Conservation (phyloP, 129 eudicot species). For the Pittosporum tobira region DNA sequence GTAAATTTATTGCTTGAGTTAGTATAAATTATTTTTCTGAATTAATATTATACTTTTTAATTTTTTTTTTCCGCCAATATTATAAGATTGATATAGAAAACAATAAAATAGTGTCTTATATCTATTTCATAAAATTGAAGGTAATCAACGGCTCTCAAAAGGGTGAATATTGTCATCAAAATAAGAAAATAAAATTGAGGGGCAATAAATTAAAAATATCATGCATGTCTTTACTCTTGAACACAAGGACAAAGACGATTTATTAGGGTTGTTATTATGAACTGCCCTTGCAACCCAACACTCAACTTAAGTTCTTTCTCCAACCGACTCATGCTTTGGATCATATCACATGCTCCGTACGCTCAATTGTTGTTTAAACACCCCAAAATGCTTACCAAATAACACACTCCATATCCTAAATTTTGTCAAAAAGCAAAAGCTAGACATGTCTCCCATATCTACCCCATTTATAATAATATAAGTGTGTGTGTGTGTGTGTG, state of each 20-base stretch:
- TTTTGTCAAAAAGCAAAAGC: slow-evolving; percentile 6
- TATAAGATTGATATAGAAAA: too few species aligned
- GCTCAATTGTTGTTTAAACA: background rate
- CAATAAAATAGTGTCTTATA: too few species aligned
- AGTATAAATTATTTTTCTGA: too few species aligned
- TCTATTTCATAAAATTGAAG: too few species aligned
- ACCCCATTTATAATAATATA: background rate
- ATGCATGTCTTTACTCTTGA: background rate
- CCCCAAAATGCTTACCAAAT: background rate
- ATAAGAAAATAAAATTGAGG: background rate
- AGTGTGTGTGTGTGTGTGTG: background rate
- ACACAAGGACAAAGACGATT: slow-evolving; percentile 1
- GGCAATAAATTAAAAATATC: background rate
- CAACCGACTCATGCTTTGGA: background rate
- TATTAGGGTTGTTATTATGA: slow-evolving; percentile 1
- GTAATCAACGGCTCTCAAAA: too few species aligned
- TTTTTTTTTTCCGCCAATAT: too few species aligned
- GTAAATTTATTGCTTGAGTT: too few species aligned
- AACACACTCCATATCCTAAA: background rate
- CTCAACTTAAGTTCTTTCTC: background rate
- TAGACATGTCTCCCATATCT: slow-evolving; percentile 7
- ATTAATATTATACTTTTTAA: too few species aligned
- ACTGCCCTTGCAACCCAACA: slow-evolving; percentile 10
- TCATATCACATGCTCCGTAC: slow-evolving; percentile 10
- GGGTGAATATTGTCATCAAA: too few species aligned